Evolutionary conservation across 495 filamentous ascomycete genomes (phyloP).

Genomic region (Darksidea phi): DNA sequence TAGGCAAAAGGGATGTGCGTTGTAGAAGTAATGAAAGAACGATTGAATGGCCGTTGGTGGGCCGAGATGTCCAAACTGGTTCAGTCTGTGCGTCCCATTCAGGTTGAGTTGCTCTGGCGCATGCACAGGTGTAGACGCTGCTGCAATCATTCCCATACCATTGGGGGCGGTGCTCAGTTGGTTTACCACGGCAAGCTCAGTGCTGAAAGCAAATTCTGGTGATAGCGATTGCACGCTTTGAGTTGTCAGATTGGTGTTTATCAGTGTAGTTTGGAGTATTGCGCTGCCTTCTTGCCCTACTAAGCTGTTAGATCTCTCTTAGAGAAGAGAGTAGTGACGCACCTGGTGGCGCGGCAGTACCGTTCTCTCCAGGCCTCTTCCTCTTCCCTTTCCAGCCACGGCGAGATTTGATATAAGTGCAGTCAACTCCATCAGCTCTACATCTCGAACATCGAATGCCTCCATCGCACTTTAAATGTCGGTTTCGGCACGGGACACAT

Average conservation of each 20-base stretch:
- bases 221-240: conserved; percentile 11
- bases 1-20: conserved; percentile 64
- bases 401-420: conserved; percentile 37
- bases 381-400: conserved; percentile 37
- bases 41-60: conserved; percentile 12
- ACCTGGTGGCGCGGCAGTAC: neutral
- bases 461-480: conserved; percentile 52
- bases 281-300: conserved; percentile 19
- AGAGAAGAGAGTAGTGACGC: neutral
- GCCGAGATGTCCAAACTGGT: conserved; percentile 6
- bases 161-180: conserved; percentile 10
- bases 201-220: conserved; percentile 21
- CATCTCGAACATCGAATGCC: conserved; percentile 37
- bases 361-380: conserved; percentile 29
- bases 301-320: conserved; percentile 14
- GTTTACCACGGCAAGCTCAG: conserved; percentile 12
- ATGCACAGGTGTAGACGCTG: conserved; percentile 3
- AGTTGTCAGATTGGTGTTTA: conserved; percentile 8
- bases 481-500: conserved; percentile 56
- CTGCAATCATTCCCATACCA: neutral
- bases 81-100: conserved; percentile 22
- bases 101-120: conserved; percentile 15
- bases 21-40: conserved; percentile 54
- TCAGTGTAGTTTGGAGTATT: conserved; percentile 6
- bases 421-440: conserved; percentile 33